A percentile compares a stretch with the other conserved stretches of the same genome.
Conservation (phyloP, 1,284 basidiomycete species). For the Cryptococcus jaspeensis region DNA sequence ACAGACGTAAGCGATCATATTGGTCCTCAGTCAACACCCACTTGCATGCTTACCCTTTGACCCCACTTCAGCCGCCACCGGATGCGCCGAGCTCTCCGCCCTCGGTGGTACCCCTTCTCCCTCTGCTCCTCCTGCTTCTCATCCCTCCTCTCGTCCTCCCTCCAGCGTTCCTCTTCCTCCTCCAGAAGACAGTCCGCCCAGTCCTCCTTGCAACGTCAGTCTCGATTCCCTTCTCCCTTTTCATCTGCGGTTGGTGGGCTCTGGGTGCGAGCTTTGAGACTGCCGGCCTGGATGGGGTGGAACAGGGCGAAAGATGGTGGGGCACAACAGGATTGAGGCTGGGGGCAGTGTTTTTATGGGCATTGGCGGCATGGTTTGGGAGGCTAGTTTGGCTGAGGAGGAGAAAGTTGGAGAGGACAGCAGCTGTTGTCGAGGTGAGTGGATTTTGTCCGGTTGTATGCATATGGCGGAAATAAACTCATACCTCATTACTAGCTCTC, state of each 20-base stretch:
- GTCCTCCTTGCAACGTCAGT: conserved; percentile 76
- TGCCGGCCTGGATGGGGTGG: conserved; percentile 63
- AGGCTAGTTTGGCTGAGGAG: conserved; percentile 65
- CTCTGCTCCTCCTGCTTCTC: conserved; percentile 75
- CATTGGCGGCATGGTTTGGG: conserved; percentile 67
- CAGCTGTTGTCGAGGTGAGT: conserved; percentile 65
- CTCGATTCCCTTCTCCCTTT: conserved; percentile 74
- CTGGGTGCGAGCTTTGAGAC: conserved; percentile 88
- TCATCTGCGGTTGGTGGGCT: conserved; percentile 80
- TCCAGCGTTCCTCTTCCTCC: conserved; percentile 71
- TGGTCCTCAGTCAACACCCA: neutral
- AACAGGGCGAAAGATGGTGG: conserved; percentile 71
- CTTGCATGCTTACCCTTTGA: neutral
- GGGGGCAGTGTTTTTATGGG: conserved; percentile 72
- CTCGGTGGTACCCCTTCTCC: conserved; percentile 71
- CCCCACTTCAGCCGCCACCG: conserved; percentile 30
- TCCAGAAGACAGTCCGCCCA: conserved; percentile 75
- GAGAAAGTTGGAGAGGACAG: conserved; percentile 59
- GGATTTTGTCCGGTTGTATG: neutral
- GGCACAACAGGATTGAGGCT: conserved; percentile 64
- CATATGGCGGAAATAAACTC: too few relatives aligned
- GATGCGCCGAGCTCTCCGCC: conserved; percentile 28
- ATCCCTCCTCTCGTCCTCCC: conserved; percentile 68
- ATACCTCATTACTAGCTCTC: too few relatives aligned
- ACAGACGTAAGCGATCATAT: conserved; percentile 39